Conservation (phyloP, 768 basidiomycete species). For the Mycena rebaudengoi region DNA sequence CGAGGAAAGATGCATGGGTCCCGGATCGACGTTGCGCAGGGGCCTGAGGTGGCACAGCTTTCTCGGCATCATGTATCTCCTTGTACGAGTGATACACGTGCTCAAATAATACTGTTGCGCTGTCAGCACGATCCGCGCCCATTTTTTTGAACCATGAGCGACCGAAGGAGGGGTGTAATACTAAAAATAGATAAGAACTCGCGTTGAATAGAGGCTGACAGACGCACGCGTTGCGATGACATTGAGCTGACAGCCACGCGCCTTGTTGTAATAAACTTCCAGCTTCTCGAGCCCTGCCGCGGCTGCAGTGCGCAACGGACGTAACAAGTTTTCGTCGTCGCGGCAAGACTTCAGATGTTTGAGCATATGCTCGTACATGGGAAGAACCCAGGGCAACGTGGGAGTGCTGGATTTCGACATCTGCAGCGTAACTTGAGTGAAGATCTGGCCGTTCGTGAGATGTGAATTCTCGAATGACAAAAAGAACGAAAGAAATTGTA, state of each 20-base stretch:
- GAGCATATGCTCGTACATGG: constrained; percentile 12
- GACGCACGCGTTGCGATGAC: neutral
- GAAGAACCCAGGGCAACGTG: constrained; percentile 1
- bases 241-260: neutral
- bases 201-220: no score
- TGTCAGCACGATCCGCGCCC: no score
- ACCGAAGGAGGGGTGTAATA: no score
- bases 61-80: no score
- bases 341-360: neutral
- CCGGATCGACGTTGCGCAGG: no score
- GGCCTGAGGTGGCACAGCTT: no score
- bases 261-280: neutral
- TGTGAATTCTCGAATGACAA: neutral
- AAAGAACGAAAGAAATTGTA: neutral
- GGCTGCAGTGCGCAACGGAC: neutral
- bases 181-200: no score
- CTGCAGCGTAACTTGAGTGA: constrained; percentile 4
- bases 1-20: no score
- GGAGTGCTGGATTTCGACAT: constrained; percentile 5
- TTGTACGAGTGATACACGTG: no score
- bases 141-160: no score
- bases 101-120: no score
- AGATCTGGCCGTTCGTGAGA: neutral
- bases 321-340: neutral
- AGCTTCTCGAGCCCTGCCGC: neutral